Evolutionary conservation across 371 early-diverging fungal species (phyloP).

Genomic region (Smittium culicis): DNA sequence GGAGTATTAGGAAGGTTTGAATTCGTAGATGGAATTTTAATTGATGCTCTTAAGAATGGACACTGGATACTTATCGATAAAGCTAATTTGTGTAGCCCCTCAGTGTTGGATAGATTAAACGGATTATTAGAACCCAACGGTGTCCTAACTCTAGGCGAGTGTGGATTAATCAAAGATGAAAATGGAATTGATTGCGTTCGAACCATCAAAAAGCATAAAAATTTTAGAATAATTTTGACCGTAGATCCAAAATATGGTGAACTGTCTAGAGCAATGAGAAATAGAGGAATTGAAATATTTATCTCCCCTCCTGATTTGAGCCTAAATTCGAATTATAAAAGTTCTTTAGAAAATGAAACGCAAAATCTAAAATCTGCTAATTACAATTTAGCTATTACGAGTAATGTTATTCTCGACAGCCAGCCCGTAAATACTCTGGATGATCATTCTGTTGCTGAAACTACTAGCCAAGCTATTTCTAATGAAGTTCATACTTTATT

Average conservation of each 20-base stretch:
- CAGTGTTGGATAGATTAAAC: conserved; percentile 91
- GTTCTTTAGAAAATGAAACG: too few species aligned
- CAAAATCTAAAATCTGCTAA: too few species aligned
- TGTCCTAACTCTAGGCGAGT: conserved; percentile 75
- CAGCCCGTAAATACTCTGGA: too few species aligned
- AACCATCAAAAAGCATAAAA: conserved; percentile 75
- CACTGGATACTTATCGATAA: conserved; percentile 98
- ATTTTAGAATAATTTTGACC: conserved; percentile 97
- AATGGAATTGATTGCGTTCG: conserved; percentile 38
- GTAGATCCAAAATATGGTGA: conserved; percentile 92
- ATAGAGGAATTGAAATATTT: conserved; percentile 54
- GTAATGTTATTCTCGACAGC: too few species aligned
- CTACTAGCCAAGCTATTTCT: too few species aligned
- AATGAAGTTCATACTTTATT: too few species aligned
- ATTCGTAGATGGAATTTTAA: conserved; percentile 93
- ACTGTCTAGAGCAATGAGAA: conserved; percentile 92
- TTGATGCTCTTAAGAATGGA: conserved; percentile 87
- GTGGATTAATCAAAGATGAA: conserved; percentile 37
- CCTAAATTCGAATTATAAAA: too few species aligned
- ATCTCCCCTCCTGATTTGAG: background rate
- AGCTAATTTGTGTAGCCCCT: conserved; percentile 91
- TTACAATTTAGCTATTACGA: too few species aligned
- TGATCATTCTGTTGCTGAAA: too few species aligned
- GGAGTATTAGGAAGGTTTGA: conserved; percentile 73
- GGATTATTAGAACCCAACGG: conserved; percentile 84